phyloP scores from a whole-genome alignment of 2,329 filamentous ascomycete species.

The Aureobasidium leucospermi region DNA sequence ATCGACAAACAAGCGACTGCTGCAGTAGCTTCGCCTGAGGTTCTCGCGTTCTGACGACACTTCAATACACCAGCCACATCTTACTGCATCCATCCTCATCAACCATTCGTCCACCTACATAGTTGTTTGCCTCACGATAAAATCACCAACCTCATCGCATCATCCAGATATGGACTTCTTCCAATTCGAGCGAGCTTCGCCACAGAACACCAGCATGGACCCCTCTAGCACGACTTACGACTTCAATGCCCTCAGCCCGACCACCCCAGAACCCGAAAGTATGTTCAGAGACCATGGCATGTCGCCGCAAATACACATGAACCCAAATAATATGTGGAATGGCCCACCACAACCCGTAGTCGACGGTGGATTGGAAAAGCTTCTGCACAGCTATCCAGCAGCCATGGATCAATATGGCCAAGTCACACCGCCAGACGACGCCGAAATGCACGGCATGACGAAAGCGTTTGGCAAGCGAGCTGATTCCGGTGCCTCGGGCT shows the following conservation, averaged over 20 bases:
- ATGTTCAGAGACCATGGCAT: background rate
- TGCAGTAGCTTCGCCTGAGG: background rate
- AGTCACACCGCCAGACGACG: constrained; percentile 31
- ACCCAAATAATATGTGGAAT: constrained; percentile 1
- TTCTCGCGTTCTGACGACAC: background rate
- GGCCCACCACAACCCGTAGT: background rate
- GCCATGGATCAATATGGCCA: constrained; percentile 26
- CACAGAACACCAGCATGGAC: background rate
- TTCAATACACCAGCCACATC: background rate
- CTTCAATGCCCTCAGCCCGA: background rate
- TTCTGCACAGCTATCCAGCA: background rate
- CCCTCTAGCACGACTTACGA: background rate
- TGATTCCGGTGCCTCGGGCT: background rate
- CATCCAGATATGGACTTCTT: constrained; percentile 1
- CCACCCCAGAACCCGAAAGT: background rate
- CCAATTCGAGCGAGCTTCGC: background rate
- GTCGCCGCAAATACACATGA: background rate
- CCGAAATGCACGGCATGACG: background rate
- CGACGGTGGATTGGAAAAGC: background rate
- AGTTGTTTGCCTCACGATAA: background rate
- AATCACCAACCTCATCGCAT: background rate
- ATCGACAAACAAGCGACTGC: background rate
- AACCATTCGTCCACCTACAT: background rate
- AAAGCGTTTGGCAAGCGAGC: background rate
- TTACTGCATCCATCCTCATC: background rate